Evolutionary conservation across 202 grass and related monocot species (phyloP), one percentile per base, ranked within the genome.

Genomic region (Zizania palustris): DNA sequence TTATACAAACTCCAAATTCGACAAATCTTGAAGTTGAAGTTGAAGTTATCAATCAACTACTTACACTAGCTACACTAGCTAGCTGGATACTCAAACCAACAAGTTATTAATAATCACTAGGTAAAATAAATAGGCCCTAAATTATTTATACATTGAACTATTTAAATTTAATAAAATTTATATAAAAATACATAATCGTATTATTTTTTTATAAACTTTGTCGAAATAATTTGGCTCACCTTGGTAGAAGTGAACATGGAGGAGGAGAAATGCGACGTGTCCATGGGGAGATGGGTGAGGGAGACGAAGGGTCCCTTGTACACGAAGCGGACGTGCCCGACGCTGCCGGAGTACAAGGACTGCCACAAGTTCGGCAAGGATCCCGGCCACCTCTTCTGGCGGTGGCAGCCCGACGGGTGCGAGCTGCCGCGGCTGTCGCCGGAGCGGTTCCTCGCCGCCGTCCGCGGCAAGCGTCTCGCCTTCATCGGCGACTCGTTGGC

Each of bases 401-500:
- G 89, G 44, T 96, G 93, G 93, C 84, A 84, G 54, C 89, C 93
- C 1, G 72, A 88, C 6, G 82, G 68, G 5, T 92, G 89, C 61
- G 82, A 84, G 28, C 81, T 92, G 49, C 87, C 89, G 34, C 76
- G 87, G 18, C 86, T 92, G 59, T 41, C 14, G 13, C 85, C 93
- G 9, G 63, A 48, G 59, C 69, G 54, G 2, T 96, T 92, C 85
- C 84, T 90, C 2, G 72, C 68, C 49, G n/a, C 84, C n/a, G 79
- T 82, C 16, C 77, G 85, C n/a, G 89, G 84, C 7, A 92, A 88
- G 80, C 79, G 73, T 11, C 38, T 96, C 1, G 93, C 85, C 9
- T 96, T 96, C 79, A 87, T 96, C 39, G 89, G 93, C 49, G 93
- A 96, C 79, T 92, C 93, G 5, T 84, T 96, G 48, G 93, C 89